A percentile compares a stretch with the other conserved stretches of the same genome.
These are phyloP conservation scores for Agaricus blazei DNA, from an alignment of 768 basidiomycete species.

Conservation along the genomic window DNA sequence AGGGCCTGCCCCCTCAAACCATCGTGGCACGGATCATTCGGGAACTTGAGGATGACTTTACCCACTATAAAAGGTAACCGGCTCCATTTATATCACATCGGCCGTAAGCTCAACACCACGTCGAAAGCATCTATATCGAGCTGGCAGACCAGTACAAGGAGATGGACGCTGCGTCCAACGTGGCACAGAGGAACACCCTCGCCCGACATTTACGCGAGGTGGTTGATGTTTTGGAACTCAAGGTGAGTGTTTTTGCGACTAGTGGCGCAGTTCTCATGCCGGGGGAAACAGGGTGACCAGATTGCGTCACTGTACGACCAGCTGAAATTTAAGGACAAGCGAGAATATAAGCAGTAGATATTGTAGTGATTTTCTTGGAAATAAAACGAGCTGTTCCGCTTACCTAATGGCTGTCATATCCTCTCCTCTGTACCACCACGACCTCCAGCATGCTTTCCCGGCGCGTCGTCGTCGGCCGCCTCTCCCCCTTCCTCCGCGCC, in stretches of 20 bases:
- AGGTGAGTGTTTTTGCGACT: conserved; percentile 43
- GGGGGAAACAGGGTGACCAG: conserved; percentile 70
- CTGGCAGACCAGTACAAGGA: conserved; percentile 90
- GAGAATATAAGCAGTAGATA: neutral
- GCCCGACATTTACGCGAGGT: conserved; percentile 88
- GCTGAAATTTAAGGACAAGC: conserved; percentile 68
- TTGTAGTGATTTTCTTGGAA: neutral
- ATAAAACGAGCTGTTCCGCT: neutral
- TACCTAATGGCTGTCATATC: neutral
- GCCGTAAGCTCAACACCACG: conserved; percentile 3
- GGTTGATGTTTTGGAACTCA: conserved; percentile 87
- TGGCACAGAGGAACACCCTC: conserved; percentile 76
- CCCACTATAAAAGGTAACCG: conserved; percentile 86
- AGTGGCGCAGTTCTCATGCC: neutral
- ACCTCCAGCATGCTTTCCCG: conserved; percentile 4
- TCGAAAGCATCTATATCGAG: conserved; percentile 76
- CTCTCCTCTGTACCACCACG: neutral
- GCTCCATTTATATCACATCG: neutral
- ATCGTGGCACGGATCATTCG: conserved; percentile 76
- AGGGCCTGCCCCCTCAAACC: conserved; percentile 77
- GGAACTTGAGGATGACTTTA: conserved; percentile 93
- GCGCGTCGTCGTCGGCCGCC: conserved; percentile 5
- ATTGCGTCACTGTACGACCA: conserved; percentile 89
- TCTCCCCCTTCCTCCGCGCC: conserved; percentile 1
- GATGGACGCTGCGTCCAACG: conserved; percentile 81